Percentiles rank a stretch among this genome's conserved stretches.
These are phyloP conservation scores for Umbelopsis sp. DNA, from an alignment of 371 early-diverging fungal species.

Conservation along the genomic window DNA sequence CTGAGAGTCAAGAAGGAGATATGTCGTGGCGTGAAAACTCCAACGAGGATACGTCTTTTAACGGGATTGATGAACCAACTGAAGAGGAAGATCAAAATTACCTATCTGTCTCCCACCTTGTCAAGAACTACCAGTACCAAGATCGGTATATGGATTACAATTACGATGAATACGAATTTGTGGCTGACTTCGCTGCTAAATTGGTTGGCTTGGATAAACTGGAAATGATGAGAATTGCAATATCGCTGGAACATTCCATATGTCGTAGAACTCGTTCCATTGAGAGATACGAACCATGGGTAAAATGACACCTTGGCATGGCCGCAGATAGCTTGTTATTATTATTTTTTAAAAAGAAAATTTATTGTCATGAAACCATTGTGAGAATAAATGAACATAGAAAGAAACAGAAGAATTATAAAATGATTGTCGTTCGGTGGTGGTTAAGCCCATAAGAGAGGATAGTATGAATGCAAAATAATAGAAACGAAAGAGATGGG, in stretches of 20 bases:
- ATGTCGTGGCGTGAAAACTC: too few relatives aligned
- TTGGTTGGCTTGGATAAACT: background rate
- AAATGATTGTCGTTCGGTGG: background rate
- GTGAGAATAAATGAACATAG: slow-evolving; percentile 14
- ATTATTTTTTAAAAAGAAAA: too few relatives aligned
- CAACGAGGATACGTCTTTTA: too few relatives aligned
- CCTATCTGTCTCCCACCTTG: background rate
- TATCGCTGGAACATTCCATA: background rate
- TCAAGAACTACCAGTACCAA: background rate
- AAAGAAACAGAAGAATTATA: background rate
- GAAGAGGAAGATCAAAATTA: background rate
- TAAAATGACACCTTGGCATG: background rate
- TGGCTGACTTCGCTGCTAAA: background rate
- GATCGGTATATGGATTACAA: background rate
- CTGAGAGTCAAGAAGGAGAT: too few relatives aligned
- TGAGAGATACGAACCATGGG: background rate
- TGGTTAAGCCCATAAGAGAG: background rate
- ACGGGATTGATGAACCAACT: background rate
- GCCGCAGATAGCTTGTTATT: too few relatives aligned
- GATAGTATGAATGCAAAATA: background rate
- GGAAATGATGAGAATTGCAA: background rate
- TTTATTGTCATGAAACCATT: background rate
- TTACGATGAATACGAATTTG: background rate
- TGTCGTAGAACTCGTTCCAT: background rate
- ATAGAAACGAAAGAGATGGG: background rate